Conservation (phyloP, 163 green algal species). For the Trebouxiophyceae sp. region DNA sequence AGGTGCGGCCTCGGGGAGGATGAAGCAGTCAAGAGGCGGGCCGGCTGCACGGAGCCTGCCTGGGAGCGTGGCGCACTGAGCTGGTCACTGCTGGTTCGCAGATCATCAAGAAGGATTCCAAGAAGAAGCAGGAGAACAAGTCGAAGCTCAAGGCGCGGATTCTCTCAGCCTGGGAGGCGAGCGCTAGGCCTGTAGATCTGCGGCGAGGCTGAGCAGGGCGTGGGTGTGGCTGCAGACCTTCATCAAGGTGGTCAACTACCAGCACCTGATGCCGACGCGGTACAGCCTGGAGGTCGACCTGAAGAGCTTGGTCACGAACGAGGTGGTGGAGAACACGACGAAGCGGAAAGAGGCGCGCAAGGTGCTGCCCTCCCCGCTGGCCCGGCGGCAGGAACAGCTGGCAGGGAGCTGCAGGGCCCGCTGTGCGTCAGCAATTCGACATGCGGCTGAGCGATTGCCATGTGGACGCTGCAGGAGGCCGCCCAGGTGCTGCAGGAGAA, state of each 20-base stretch:
- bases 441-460: no score
- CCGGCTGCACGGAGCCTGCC: no score
- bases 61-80: no score
- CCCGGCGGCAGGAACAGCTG: neutral
- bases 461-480: constrained; percentile 48
- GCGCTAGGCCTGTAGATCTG: no score
- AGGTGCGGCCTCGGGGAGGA: constrained; percentile 71
- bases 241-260: constrained; percentile 99
- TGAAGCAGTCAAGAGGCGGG: no score
- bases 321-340: constrained; percentile 79
- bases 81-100: no score
- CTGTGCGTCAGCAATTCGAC: no score
- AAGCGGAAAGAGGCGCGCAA: constrained; percentile 81
- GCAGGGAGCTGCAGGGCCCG: no score
- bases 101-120: constrained; percentile 74
- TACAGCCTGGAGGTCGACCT: constrained; percentile 98
- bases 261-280: constrained; percentile 99
- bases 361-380: constrained; percentile 22
- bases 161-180: no score
- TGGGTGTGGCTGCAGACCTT: no score
- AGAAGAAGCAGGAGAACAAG: constrained; percentile 73
- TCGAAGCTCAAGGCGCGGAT: constrained; percentile 53
- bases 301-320: constrained; percentile 79
- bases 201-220: no score
- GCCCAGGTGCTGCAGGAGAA: constrained; percentile 96